Evolutionary conservation across 1,284 basidiomycete genomes (phyloP).

Genomic region (Athelia psychrophila): DNA sequence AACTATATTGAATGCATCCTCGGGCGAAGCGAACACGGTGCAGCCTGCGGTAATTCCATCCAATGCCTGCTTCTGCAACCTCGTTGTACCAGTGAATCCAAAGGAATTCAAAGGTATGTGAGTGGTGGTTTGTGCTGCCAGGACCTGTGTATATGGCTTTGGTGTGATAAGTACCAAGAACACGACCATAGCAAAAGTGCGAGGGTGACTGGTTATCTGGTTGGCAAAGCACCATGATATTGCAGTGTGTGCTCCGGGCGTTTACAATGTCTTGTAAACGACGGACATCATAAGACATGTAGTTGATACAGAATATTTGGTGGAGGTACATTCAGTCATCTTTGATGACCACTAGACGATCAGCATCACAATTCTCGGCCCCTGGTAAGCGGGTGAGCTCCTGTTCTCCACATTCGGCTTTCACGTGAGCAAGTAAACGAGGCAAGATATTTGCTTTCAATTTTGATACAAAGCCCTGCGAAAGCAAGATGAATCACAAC

Average conservation of each 20-base stretch:
- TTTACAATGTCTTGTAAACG: conserved; percentile 37
- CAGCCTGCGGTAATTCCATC: conserved; percentile 1
- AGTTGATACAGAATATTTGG: conserved; percentile 34
- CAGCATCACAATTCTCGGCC: background rate
- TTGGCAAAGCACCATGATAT: conserved; percentile 31
- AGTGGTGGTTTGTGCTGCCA: background rate
- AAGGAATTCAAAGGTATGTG: conserved; percentile 1
- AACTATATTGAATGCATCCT: conserved; percentile 9
- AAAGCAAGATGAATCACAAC: background rate
- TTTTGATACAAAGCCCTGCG: conserved; percentile 7
- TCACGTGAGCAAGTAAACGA: conserved; percentile 14
- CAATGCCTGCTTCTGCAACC: conserved; percentile 3
- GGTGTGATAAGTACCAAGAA: background rate
- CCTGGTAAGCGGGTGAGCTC: conserved; percentile 11
- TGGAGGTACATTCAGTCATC: conserved; percentile 27
- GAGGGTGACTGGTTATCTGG: background rate
- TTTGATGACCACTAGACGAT: conserved; percentile 13
- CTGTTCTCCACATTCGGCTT: conserved; percentile 9
- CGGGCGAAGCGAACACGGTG: conserved; percentile 12
- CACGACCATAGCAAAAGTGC: background rate
- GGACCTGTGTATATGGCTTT: background rate
- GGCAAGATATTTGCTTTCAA: conserved; percentile 6
- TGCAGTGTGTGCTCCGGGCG: conserved; percentile 20
- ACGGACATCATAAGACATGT: conserved; percentile 41
- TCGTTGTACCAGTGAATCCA: conserved; percentile 13